Evolutionary conservation across 192 early-diverging fungal species (phyloP).

Genomic region (Dissophora ornata): DNA sequence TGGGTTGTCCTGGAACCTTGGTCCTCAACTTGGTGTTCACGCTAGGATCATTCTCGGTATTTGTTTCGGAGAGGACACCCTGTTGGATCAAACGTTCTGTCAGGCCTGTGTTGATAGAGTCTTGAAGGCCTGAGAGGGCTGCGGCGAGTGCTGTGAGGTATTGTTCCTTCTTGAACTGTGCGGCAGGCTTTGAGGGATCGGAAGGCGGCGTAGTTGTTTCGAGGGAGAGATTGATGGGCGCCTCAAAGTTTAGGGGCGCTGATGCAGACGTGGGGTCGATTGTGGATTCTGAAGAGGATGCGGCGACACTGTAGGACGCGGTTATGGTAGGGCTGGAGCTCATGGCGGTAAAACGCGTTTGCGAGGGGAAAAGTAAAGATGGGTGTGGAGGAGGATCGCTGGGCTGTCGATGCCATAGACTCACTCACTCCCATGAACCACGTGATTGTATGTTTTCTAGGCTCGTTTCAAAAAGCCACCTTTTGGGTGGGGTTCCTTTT

Average conservation of each 20-base stretch:
- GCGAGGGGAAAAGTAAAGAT: too few species aligned
- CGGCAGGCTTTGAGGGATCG: too few species aligned
- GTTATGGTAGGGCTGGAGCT: constrained; percentile 5
- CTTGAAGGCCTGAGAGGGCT: constrained; percentile 28
- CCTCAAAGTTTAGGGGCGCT: constrained; percentile 16
- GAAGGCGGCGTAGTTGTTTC: background rate
- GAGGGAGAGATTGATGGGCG: background rate
- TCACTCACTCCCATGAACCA: too few species aligned
- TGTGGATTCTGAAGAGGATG: background rate
- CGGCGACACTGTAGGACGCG: constrained; percentile 18
- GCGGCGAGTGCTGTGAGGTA: constrained; percentile 26
- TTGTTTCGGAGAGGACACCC: constrained; percentile 23
- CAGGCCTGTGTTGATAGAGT: constrained; percentile 42
- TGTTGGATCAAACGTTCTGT: constrained; percentile 38
- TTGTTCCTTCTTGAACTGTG: constrained; percentile 15
- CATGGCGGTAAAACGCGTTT: too few species aligned
- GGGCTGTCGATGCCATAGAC: too few species aligned
- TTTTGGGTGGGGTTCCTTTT: too few species aligned
- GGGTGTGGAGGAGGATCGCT: too few species aligned
- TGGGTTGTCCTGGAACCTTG: constrained; percentile 48
- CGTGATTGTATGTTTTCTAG: too few species aligned
- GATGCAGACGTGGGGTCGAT: background rate
- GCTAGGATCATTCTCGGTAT: background rate
- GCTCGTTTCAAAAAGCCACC: too few species aligned
- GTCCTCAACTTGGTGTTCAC: constrained; percentile 43